phyloP scores from a whole-genome alignment of 805 yeast species.

The Sungouiella thailandica region DNA sequence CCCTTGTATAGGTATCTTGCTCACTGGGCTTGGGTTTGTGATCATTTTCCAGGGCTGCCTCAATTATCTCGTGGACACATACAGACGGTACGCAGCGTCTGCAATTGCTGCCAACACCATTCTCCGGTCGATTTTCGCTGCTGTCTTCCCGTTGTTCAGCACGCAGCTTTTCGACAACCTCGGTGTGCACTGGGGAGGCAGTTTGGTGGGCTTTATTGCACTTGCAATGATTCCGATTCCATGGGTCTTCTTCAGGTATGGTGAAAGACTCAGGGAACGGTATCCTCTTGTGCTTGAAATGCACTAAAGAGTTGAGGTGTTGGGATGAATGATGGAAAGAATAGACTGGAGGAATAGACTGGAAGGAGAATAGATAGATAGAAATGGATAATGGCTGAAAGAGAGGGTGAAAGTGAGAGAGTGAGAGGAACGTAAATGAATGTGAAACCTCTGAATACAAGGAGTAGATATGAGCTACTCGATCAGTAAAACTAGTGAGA shows the following conservation, averaged over 20 bases:
- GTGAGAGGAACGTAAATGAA: too few species aligned
- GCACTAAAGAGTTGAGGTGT: not conserved
- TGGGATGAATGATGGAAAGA: too few species aligned
- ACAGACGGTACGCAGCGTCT: constrained; percentile 76
- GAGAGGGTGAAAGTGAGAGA: too few species aligned
- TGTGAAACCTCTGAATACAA: too few species aligned
- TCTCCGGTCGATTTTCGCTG: constrained; percentile 67
- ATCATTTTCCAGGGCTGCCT: constrained; percentile 62
- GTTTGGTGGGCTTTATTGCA: constrained; percentile 60
- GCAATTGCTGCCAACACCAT: constrained; percentile 86
- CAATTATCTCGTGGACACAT: constrained; percentile 67
- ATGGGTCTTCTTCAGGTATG: constrained; percentile 59
- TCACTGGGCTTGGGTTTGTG: constrained; percentile 78
- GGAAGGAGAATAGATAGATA: too few species aligned
- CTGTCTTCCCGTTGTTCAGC: constrained; percentile 81
- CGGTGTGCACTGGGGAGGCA: constrained; percentile 76
- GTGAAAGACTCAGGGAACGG: constrained; percentile 47
- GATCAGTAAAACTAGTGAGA: too few species aligned
- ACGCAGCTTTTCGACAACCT: constrained; percentile 74
- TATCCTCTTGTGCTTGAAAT: not conserved
- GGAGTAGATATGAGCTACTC: too few species aligned
- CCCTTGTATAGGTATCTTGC: constrained; percentile 37
- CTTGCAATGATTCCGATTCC: constrained; percentile 72
- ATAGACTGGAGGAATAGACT: too few species aligned
- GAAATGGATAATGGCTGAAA: too few species aligned